Base-by-base conservation (phyloP, 495 filamentous ascomycete genomes). In the Penicillium robsamsonii region DNA sequence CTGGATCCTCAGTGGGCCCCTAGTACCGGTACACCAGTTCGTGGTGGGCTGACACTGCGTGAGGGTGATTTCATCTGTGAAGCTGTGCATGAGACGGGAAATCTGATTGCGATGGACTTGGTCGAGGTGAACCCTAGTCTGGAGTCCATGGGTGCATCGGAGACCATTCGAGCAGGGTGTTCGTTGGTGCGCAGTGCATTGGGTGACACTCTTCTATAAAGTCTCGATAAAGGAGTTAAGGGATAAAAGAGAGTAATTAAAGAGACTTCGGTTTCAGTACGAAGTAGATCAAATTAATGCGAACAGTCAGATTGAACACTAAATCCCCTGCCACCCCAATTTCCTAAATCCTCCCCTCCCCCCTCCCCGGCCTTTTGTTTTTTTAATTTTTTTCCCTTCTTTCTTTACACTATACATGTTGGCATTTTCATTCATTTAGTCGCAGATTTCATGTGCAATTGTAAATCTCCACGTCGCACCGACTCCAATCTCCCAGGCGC, bases 31-130 rank as follows among this genome's bases (percentile, higher is more conserved):
- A 99, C 94, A 11, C 91, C 94, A 0, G 94, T 99, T 25, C 81
- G 95, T 64, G 94, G 94, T n/a, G 94, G 94, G 0, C 70, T 99
- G 71, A 99, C 95, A 15, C 79, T 99, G 62, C 81, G 94, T 41
- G 94, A 99, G 76, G 94, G 95, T 42, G 95, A 97, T 68, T 99
- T 88, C 76, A 99, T 99, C 73, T 95, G 91, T 63, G 94, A 99
- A 75, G 90, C 87, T 63, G 91, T 99, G 30, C 92, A 96, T 68
- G 84, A 92, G 78, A 96, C 92, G 2, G 95, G 95, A 24, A 91
- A 86, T 66, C 70, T 97, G 55, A 80, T 97, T 7, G 92, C 93
- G 12, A 84, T 99, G 76, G 94, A 99, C 70, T 75, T 99, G 68
- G 95, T 90, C 18, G 94, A 99, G 74, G 95, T 99, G 55, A 99